phyloP scores from a whole-genome alignment of 257 asterid species.

The Nicotiana benthamiana region DNA sequence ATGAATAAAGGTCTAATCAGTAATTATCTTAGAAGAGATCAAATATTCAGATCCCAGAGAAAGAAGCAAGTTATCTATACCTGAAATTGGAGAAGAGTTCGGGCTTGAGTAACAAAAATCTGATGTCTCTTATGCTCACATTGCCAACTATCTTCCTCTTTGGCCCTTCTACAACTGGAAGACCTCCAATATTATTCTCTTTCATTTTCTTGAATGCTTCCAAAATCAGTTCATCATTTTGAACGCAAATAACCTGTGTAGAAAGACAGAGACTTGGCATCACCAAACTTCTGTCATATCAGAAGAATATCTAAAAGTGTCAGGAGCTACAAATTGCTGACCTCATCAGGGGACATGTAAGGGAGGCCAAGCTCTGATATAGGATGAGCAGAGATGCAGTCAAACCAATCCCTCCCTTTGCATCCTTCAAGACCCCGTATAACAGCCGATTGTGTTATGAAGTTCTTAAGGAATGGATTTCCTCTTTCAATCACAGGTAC shows the following conservation, averaged over 20 bases:
- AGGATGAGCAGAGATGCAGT: slow-evolving; percentile 52
- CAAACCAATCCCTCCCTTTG: slow-evolving; percentile 82
- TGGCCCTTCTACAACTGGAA: slow-evolving; percentile 62
- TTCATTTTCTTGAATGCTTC: slow-evolving; percentile 88
- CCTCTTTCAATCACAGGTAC: slow-evolving; percentile 79
- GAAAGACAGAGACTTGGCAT: not conserved
- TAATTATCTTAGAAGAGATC: not conserved
- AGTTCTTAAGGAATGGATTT: slow-evolving; percentile 46
- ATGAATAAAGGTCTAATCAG: not conserved
- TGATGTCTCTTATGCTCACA: slow-evolving; percentile 80
- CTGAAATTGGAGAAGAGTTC: slow-evolving; percentile 66
- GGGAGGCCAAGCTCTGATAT: slow-evolving; percentile 77
- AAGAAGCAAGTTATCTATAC: slow-evolving; percentile 15
- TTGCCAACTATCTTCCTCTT: slow-evolving; percentile 55
- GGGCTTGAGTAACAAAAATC: slow-evolving; percentile 75
- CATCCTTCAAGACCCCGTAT: slow-evolving; percentile 68
- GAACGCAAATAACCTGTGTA: slow-evolving; percentile 48
- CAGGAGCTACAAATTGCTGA: slow-evolving; percentile 1
- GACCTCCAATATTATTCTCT: slow-evolving; percentile 73
- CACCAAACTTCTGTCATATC: not conserved
- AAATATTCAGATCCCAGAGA: not conserved
- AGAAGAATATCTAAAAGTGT: not conserved
- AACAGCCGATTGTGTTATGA: slow-evolving; percentile 88
- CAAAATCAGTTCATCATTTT: slow-evolving; percentile 54
- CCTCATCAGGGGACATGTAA: slow-evolving; percentile 65